Evolutionary conservation across 306 rosid species (phyloP), one percentile per base, ranked within the genome.

Genomic region (Fragaria ananassa): DNA sequence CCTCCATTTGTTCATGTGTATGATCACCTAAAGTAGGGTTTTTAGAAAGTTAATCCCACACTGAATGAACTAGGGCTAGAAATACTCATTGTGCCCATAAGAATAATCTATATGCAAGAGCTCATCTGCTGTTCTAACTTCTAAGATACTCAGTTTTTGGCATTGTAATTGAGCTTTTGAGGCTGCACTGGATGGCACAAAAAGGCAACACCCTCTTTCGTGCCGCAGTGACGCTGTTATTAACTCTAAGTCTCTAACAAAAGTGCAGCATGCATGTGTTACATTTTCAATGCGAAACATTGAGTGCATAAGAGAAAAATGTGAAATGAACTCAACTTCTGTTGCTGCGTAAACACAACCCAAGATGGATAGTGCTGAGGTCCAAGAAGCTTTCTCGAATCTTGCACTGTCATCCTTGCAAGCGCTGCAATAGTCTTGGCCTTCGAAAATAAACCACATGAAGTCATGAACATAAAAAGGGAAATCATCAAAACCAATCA

Each of bases 391-490:
- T 83, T 91, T 78, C 90, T 90, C 5, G 96, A 94, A 84, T 94
- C 98, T 53, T 86, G 82, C 79, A 89, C 93, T 19, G 97, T 94
- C 91, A 94, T 78, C 70, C 93, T 91, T 7, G 98, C 97, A 81
- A 94, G 87, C 27, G 80, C 84, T 34, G 96, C 97, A 44, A 91
- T 76, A 23, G 87, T 88, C 79, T 79, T 85, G 9, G 98, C 95
- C 98, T 94, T 27, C n/a, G 10, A 25, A 64, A 61, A 31, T 67
- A 42, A 39, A 34, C 58, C 15, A 18, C 14, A 45, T 3, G 51
- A 47, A 47, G 51, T 47, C 34, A 42, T 17, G 13, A 66, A 41
- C 49, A 35, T 31, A 49, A 56, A 61, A 61, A 70, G 2, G 6
- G 19, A 37, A 51, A 14, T 12, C 68, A 35, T 10, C 5, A 76